Evolutionary conservation across 73 alveolate species (phyloP).

Genomic region (Tetrahymena elliotti): DNA sequence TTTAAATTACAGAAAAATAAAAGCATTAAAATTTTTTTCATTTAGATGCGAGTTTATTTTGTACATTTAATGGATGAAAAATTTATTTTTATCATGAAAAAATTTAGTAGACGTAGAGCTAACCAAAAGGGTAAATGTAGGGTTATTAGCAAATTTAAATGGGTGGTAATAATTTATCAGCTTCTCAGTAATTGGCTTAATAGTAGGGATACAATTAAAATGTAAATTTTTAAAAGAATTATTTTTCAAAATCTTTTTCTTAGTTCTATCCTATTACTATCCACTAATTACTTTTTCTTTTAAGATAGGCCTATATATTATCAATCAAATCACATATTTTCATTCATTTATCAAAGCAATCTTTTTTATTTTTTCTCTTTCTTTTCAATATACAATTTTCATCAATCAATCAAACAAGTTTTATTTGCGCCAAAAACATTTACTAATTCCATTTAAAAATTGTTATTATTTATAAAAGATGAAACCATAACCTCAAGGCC

Average conservation of each 20-base stretch:
- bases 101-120: background rate
- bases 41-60: background rate
- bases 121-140: background rate
- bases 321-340: background rate
- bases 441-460: background rate
- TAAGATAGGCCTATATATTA: background rate
- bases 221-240: background rate
- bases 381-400: background rate
- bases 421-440: background rate
- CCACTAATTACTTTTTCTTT: background rate
- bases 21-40: background rate
- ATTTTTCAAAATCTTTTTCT: background rate
- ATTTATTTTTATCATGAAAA: background rate
- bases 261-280: background rate
- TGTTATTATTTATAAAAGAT: background rate
- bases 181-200: background rate
- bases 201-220: background rate
- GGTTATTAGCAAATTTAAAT: background rate
- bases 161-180: background rate
- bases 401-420: background rate
- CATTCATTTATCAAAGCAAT: background rate
- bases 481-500: background rate
- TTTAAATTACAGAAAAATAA: background rate
- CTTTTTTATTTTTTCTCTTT: background rate
- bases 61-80: too few species aligned